These are phyloP conservation scores for Ceratonia siliqua DNA, from an alignment of 306 rosid genomes.

Conservation along the genomic window DNA sequence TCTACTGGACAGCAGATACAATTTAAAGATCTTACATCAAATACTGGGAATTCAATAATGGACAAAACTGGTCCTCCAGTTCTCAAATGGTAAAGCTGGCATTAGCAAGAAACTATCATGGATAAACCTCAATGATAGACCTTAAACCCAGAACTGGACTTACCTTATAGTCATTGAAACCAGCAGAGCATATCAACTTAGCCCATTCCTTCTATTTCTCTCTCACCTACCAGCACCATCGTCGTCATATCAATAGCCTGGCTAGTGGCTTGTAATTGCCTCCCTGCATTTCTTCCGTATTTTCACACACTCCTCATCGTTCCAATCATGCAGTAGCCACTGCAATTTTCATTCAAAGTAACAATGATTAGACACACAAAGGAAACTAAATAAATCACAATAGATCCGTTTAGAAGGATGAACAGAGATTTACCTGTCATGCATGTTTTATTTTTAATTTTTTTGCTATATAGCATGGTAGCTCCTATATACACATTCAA, in stretches of 20 bases:
- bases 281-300: conserved; percentile 44
- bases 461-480: no score
- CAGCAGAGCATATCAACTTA: conserved; percentile 25
- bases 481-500: no score
- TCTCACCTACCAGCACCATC: conserved; percentile 36
- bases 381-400: not conserved
- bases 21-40: no score
- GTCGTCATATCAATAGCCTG: conserved; percentile 35
- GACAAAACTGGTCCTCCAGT: not conserved
- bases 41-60: not conserved
- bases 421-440: not conserved
- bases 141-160: conserved; percentile 38
- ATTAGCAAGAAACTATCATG: not conserved
- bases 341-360: not conserved
- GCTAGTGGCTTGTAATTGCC: conserved; percentile 29
- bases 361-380: no score
- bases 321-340: conserved; percentile 48
- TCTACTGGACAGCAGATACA: no score
- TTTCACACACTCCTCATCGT: conserved; percentile 37
- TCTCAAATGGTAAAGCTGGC: not conserved
- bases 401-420: not conserved
- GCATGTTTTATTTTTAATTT: no score
- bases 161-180: conserved; percentile 32
- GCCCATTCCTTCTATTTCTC: conserved; percentile 38
- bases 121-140: conserved; percentile 38